A percentile compares a stretch with the other conserved stretches of the same genome.
phyloP scores from a whole-genome alignment of 768 basidiomycete genomes.

The Amanita jacksonii region DNA sequence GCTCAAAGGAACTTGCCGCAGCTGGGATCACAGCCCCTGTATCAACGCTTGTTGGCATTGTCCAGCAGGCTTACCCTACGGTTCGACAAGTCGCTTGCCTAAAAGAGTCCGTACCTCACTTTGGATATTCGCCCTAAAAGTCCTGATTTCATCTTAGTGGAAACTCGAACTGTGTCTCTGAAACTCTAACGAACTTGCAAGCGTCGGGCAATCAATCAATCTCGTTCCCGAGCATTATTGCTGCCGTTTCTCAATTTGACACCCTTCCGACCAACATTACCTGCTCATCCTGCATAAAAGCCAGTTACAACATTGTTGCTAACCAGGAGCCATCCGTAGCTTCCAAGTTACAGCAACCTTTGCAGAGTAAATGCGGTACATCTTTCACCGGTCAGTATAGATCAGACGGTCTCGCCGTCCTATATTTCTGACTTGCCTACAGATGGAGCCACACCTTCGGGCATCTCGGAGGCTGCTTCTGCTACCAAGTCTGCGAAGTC shows the following conservation, averaged over 20 bases:
- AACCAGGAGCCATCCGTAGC: slow-evolving; percentile 26
- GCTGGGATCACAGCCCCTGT: slow-evolving; percentile 18
- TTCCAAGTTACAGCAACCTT: slow-evolving; percentile 15
- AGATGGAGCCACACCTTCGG: slow-evolving; percentile 31
- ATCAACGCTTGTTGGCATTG: slow-evolving; percentile 22
- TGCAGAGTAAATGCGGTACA: slow-evolving; percentile 37
- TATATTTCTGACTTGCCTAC: slow-evolving; percentile 1
- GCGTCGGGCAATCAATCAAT: slow-evolving; percentile 24
- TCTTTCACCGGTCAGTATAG: slow-evolving; percentile 40
- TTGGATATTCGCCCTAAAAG: neutral
- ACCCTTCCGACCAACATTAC: slow-evolving; percentile 27
- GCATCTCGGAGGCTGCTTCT: slow-evolving; percentile 25
- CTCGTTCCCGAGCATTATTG: slow-evolving; percentile 21
- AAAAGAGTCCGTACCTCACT: slow-evolving; percentile 42
- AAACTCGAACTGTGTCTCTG: slow-evolving; percentile 41
- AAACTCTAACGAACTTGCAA: slow-evolving; percentile 47
- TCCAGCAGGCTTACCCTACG: slow-evolving; percentile 49
- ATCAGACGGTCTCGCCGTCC: neutral
- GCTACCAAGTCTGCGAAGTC: slow-evolving; percentile 13
- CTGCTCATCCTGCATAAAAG: slow-evolving; percentile 48
- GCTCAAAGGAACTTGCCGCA: slow-evolving; percentile 27
- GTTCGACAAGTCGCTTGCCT: slow-evolving; percentile 50
- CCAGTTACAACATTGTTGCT: slow-evolving; percentile 34
- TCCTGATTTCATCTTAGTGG: slow-evolving; percentile 17
- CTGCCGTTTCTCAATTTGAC: slow-evolving; percentile 10